phyloP scores from a whole-genome alignment of 176 grass and related monocot species.

The Dactylis glomerata region DNA sequence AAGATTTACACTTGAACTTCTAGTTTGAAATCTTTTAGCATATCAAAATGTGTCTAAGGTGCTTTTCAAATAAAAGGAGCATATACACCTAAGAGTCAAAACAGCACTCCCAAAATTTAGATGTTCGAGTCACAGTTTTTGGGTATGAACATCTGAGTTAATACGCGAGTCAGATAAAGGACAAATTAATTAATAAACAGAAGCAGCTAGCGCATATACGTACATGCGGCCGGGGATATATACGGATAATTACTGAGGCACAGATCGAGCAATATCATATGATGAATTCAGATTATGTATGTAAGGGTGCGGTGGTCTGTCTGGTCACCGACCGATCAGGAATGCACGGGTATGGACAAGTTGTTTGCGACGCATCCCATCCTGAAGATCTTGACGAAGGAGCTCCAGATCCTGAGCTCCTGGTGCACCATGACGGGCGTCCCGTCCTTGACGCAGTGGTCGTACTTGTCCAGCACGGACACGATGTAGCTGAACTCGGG shows the following conservation, averaged over 20 bases:
- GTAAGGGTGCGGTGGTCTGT: not conserved
- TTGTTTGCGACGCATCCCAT: conserved; percentile 65
- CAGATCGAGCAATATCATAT: conserved; percentile 11
- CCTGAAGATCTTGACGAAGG: conserved; percentile 62
- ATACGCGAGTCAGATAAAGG: conserved; percentile 1
- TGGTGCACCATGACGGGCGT: conserved; percentile 66
- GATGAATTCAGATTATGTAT: not conserved
- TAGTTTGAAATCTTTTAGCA: too few relatives aligned
- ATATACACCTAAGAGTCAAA: too few relatives aligned
- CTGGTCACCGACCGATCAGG: conserved; percentile 23
- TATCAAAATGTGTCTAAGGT: too few relatives aligned
- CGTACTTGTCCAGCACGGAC: conserved; percentile 88
- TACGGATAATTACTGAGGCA: conserved; percentile 7
- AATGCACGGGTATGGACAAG: conserved; percentile 60
- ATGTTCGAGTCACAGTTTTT: conserved; percentile 21
- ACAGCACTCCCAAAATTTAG: too few relatives aligned
- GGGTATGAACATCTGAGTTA: not conserved
- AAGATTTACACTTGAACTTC: too few relatives aligned
- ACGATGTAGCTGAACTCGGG: conserved; percentile 97
- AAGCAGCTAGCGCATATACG: not conserved
- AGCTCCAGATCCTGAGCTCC: conserved; percentile 64
- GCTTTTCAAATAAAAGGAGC: too few relatives aligned
- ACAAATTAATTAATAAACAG: conserved; percentile 14
- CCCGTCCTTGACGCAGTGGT: conserved; percentile 83
- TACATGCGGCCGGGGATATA: not conserved